phyloP scores from a whole-genome alignment of 192 early-diverging fungal genomes.

The Diversispora epigaea region DNA sequence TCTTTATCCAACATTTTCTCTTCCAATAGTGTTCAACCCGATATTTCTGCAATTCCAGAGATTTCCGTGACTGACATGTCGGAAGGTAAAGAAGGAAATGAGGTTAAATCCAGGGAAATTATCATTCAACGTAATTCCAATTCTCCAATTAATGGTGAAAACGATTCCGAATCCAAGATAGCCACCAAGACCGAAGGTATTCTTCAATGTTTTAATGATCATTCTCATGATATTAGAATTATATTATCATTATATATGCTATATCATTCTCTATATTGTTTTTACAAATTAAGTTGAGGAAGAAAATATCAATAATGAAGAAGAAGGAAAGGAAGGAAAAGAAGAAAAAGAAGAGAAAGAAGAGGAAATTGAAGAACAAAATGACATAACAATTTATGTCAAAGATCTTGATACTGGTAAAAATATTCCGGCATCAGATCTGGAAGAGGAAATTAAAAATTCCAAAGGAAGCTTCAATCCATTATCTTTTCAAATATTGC shows the following conservation, averaged over 20 bases:
- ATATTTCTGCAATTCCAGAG: not conserved
- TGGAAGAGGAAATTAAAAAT: constrained; percentile 31
- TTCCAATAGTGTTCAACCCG: not conserved
- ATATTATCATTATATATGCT: too few species aligned
- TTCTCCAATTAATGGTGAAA: too few species aligned
- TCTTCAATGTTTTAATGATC: too few species aligned
- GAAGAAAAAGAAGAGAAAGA: not conserved
- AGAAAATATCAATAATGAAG: too few species aligned
- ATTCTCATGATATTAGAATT: too few species aligned
- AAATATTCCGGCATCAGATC: constrained; percentile 14
- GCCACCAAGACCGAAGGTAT: too few species aligned
- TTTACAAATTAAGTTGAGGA: too few species aligned
- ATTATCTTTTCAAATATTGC: constrained; percentile 32
- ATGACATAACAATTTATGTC: constrained; percentile 28
- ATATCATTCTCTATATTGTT: too few species aligned
- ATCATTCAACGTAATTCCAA: too few species aligned
- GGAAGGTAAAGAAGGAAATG: not conserved
- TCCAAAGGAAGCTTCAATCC: constrained; percentile 28
- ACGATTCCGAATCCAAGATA: not conserved
- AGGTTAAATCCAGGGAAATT: not conserved
- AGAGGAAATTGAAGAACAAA: not conserved
- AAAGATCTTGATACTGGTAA: constrained; percentile 34
- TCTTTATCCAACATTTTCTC: not conserved
- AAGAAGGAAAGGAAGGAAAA: not conserved
- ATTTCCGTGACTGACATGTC: constrained; percentile 13